Evolutionary conservation across 2,329 filamentous ascomycete genomes (phyloP).

Genomic region (Plectosphaerella sp.): DNA sequence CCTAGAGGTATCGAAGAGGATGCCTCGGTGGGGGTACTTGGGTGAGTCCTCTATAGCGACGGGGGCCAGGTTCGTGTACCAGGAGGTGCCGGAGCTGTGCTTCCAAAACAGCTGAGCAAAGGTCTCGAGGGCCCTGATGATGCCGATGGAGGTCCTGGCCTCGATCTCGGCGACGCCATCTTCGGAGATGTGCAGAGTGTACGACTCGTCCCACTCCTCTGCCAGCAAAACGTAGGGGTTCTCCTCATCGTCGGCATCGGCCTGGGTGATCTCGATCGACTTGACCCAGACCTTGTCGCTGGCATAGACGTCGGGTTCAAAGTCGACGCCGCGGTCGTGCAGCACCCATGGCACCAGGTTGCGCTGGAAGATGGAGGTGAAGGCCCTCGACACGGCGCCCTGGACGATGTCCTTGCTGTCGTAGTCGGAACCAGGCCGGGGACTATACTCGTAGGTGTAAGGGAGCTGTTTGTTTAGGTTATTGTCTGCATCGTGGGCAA

Average conservation of each 20-base stretch:
- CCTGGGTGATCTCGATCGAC: conserved; percentile 60
- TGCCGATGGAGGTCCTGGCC: conserved; percentile 62
- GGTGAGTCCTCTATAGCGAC: conserved; percentile 69
- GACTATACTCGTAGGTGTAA: conserved; percentile 40
- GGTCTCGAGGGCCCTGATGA: conserved; percentile 69
- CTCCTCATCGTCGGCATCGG: conserved; percentile 42
- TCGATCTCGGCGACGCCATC: conserved; percentile 58
- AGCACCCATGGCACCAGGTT: conserved; percentile 78
- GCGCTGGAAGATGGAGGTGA: conserved; percentile 60
- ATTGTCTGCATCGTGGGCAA: conserved; percentile 25
- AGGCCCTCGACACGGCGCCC: conserved; percentile 53
- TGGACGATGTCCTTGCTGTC: conserved; percentile 50
- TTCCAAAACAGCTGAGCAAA: conserved; percentile 77
- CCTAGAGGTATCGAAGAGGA: conserved; percentile 74
- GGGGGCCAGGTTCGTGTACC: conserved; percentile 70
- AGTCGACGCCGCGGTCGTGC: conserved; percentile 56
- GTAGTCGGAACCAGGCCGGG: conserved; percentile 30
- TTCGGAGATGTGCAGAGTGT: conserved; percentile 57
- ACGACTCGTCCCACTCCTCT: conserved; percentile 70
- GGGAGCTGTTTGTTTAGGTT: conserved; percentile 37
- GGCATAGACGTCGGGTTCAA: conserved; percentile 53
- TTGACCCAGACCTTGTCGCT: conserved; percentile 45
- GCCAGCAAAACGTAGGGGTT: conserved; percentile 56
- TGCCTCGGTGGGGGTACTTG: conserved; percentile 69
- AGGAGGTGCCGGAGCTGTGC: conserved; percentile 51